Evolutionary conservation across 768 basidiomycete genomes (phyloP).

Genomic region (Sporobolomyces roseus): DNA sequence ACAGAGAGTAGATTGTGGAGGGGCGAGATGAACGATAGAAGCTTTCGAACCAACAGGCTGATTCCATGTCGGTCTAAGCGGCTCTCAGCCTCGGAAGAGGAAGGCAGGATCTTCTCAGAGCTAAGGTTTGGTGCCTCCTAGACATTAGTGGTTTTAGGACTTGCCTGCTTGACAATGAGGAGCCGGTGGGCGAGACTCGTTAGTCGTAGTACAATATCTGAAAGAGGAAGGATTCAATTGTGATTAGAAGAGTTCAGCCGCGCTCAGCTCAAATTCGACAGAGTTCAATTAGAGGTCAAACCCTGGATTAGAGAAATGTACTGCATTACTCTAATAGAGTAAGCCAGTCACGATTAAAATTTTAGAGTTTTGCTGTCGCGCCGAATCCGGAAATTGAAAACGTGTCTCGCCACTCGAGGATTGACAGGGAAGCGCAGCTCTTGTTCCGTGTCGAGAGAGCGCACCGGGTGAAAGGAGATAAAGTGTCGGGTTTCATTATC

Average conservation of each 20-base stretch:
- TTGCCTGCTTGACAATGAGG: background rate
- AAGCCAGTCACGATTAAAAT: no score
- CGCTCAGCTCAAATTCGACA: background rate
- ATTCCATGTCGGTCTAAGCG: no score
- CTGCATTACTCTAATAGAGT: no score
- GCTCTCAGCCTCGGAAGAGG: constrained; percentile 23
- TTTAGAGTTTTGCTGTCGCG: background rate
- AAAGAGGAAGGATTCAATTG: no score
- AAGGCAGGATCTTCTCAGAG: constrained; percentile 28
- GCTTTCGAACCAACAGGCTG: constrained; percentile 2
- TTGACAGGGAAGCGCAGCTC: no score
- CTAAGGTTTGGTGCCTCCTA: constrained; percentile 9
- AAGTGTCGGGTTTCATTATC: background rate
- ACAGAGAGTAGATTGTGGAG: constrained; percentile 3
- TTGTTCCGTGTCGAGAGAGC: no score
- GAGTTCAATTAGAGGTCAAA: background rate
- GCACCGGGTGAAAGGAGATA: no score
- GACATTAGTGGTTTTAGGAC: background rate
- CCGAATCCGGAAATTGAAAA: background rate
- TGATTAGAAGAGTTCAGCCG: no score
- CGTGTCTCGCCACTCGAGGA: background rate
- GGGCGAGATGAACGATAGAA: constrained; percentile 33
- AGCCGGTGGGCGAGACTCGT: no score
- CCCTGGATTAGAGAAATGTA: background rate
- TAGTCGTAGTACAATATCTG: background rate